A percentile compares a stretch with the other conserved stretches of the same genome.
Conservation (phyloP, 1,139 yeast species). For the Geotrichum phurueaensis region DNA sequence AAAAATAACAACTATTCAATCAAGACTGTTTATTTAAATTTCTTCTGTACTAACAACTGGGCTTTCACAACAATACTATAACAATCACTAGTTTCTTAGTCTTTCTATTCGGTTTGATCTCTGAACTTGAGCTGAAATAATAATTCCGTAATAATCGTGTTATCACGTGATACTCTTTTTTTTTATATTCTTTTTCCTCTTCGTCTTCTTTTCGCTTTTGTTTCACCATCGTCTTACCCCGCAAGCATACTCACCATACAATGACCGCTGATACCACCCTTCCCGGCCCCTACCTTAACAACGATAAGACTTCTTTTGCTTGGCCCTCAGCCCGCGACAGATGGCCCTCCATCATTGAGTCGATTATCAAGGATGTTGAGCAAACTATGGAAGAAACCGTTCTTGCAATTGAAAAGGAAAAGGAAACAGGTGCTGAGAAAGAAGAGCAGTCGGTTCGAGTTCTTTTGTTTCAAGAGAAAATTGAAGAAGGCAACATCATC, state of each 20-base stretch:
- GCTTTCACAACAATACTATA: too few species aligned
- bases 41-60: too few species aligned
- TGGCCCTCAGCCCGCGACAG: slow-evolving; percentile 69
- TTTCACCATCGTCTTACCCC: neutral
- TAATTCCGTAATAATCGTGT: too few species aligned
- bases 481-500: slow-evolving; percentile 36
- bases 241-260: neutral
- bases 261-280: slow-evolving; percentile 4
- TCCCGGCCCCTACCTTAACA: slow-evolving; percentile 42
- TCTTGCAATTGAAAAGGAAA: slow-evolving; percentile 25
- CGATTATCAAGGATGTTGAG: slow-evolving; percentile 56
- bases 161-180: neutral
- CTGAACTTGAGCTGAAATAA: too few species aligned
- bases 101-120: too few species aligned
- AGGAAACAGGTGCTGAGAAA: neutral
- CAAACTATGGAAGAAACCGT: slow-evolving; percentile 30
- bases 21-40: too few species aligned
- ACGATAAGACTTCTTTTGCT: slow-evolving; percentile 74
- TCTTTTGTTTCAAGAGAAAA: slow-evolving; percentile 19
- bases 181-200: neutral
- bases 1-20: too few species aligned
- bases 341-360: slow-evolving; percentile 80
- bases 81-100: too few species aligned
- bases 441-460: neutral
- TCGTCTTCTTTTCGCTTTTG: neutral